These are phyloP conservation scores for Cryptosporidium xiaoi DNA, from an alignment of 169 alveolate genomes.

Conservation along the genomic window DNA sequence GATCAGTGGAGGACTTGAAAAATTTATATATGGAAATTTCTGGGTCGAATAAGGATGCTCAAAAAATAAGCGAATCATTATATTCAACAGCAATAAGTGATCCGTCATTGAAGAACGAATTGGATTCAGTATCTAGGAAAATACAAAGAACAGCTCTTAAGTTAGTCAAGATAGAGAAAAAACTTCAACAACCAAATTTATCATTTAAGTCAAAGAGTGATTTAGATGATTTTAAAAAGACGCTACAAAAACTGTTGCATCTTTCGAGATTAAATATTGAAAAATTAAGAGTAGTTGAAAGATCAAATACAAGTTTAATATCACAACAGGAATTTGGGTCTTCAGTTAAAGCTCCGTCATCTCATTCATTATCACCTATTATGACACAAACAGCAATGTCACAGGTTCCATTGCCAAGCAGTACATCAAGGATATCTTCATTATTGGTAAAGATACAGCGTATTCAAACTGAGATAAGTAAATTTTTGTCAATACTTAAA, in stretches of 20 bases:
- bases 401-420: constrained; percentile 44
- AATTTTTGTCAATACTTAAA: neutral
- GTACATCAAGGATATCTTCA: constrained; percentile 41
- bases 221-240: constrained; percentile 27
- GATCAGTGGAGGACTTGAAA: constrained; percentile 19
- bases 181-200: constrained; percentile 49
- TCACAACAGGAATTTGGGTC: neutral
- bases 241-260: constrained; percentile 13
- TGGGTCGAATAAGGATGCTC: constrained; percentile 20
- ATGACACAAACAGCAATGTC: constrained; percentile 25
- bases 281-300: constrained; percentile 14
- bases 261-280: constrained; percentile 4
- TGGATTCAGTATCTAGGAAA: constrained; percentile 31
- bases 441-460: constrained; percentile 29
- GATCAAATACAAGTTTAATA: neutral
- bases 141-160: constrained; percentile 18
- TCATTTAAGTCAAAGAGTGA: constrained; percentile 33
- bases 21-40: constrained; percentile 22
- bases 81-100: constrained; percentile 32
- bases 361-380: constrained; percentile 53
- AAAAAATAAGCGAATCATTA: neutral
- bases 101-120: constrained; percentile 36
- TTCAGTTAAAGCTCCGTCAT: constrained; percentile 11
- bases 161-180: constrained; percentile 14
- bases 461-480: constrained; percentile 25